These are phyloP conservation scores for Euphorbia celastroides DNA, from an alignment of 441 rosid species.

Conservation along the genomic window DNA sequence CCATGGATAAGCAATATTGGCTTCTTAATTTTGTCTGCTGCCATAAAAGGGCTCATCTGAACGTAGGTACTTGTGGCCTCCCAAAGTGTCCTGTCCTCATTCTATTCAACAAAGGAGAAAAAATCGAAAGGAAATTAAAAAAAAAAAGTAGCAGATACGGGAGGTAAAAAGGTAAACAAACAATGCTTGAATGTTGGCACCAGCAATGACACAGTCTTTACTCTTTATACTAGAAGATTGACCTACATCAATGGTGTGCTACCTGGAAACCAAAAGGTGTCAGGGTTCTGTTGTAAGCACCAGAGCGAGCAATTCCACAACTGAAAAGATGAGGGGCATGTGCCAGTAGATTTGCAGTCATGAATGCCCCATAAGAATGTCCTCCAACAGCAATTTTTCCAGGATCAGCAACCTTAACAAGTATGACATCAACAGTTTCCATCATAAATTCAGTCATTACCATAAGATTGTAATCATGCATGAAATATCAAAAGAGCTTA, in stretches of 20 bases:
- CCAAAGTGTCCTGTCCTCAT: conserved; percentile 97
- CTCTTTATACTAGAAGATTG: background rate
- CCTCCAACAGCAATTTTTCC: conserved; percentile 90
- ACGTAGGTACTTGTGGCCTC: conserved; percentile 77
- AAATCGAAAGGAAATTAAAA: conserved; percentile 2
- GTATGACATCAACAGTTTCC: conserved; percentile 14
- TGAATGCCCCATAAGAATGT: conserved; percentile 98
- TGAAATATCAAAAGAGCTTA: conserved; percentile 28
- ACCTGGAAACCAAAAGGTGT: conserved; percentile 99
- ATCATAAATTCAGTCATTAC: conserved; percentile 18
- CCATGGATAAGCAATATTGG: conserved; percentile 96
- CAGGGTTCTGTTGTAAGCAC: conserved; percentile 97
- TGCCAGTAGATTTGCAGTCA: conserved; percentile 95
- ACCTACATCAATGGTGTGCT: conserved; percentile 11
- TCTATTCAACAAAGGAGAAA: conserved; percentile 33
- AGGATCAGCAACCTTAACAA: conserved; percentile 76
- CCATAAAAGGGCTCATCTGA: conserved; percentile 97
- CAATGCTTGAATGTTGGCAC: background rate
- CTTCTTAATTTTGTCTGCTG: conserved; percentile 88
- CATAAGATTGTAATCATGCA: conserved; percentile 9
- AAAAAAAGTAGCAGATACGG: background rate
- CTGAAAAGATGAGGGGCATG: conserved; percentile 96
- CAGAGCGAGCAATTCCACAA: conserved; percentile 95
- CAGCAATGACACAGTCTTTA: background rate
- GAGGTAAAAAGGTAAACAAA: background rate